phyloP scores from a whole-genome alignment of 169 alveolate species.

The Eimeria necatrix region DNA sequence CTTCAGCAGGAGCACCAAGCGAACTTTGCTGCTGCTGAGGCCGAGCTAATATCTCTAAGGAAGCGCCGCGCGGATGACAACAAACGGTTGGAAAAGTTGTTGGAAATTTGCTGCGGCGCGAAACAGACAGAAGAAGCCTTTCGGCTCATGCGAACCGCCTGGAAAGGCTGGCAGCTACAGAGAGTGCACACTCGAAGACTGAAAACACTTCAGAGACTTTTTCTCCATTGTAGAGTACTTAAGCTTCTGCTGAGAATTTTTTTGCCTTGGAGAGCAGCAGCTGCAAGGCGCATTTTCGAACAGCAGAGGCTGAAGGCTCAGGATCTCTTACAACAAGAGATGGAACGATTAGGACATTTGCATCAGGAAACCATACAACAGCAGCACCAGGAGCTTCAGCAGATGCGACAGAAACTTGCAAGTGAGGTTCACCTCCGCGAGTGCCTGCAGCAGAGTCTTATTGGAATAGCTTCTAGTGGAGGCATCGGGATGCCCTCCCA shows the following conservation, averaged over 20 bases:
- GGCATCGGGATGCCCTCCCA: neutral
- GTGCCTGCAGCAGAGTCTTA: slow-evolving; percentile 55
- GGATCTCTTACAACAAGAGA: slow-evolving; percentile 44
- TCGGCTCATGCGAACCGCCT: slow-evolving; percentile 34
- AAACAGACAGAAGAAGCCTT: slow-evolving; percentile 14
- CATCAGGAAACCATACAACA: slow-evolving; percentile 12
- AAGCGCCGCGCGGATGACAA: neutral
- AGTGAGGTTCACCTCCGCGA: slow-evolving; percentile 50
- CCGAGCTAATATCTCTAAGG: slow-evolving; percentile 38
- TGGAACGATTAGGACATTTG: slow-evolving; percentile 59
- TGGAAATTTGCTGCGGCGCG: slow-evolving; percentile 32
- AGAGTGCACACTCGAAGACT: slow-evolving; percentile 29
- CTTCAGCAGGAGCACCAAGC: slow-evolving; percentile 62
- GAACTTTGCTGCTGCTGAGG: slow-evolving; percentile 56
- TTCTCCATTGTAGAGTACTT: slow-evolving; percentile 3
- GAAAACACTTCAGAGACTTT: slow-evolving; percentile 26
- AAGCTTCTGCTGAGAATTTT: slow-evolving; percentile 31
- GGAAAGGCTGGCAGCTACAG: slow-evolving; percentile 65
- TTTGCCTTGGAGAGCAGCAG: slow-evolving; percentile 59
- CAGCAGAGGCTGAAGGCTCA: slow-evolving; percentile 45
- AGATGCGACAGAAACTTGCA: slow-evolving; percentile 18
- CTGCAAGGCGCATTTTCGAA: slow-evolving; percentile 38
- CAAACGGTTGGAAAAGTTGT: slow-evolving; percentile 20
- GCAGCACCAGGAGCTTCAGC: slow-evolving; percentile 41
- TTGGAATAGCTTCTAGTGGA: slow-evolving; percentile 31